Evolutionary conservation across 495 filamentous ascomycete species (phyloP).

Genomic region (Beverwykella pulmonaria): DNA sequence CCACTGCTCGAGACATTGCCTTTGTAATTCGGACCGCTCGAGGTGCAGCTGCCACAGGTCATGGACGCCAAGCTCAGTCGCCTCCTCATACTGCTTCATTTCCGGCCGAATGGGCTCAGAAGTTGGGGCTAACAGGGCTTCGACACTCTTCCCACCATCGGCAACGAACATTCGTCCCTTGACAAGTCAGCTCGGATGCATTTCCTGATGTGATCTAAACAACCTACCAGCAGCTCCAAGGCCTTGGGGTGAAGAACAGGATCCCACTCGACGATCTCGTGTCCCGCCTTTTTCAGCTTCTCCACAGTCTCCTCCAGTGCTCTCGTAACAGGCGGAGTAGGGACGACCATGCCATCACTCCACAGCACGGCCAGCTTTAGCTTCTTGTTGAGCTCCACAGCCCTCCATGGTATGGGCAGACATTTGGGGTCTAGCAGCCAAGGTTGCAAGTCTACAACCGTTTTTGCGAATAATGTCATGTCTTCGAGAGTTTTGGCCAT

Average conservation of each 20-base stretch:
- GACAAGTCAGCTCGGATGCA: background rate
- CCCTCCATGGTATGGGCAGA: slow-evolving; percentile 57
- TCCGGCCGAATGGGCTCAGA: slow-evolving; percentile 43
- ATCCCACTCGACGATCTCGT: slow-evolving; percentile 41
- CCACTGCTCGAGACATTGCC: slow-evolving; percentile 45
- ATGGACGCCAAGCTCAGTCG: slow-evolving; percentile 40
- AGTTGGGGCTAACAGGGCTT: slow-evolving; percentile 36
- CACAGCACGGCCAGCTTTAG: slow-evolving; percentile 36
- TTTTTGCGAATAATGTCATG: slow-evolving; percentile 55
- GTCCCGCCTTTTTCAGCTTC: slow-evolving; percentile 36
- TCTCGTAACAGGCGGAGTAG: slow-evolving; percentile 34
- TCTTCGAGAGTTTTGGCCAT: slow-evolving; percentile 55
- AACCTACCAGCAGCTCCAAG: slow-evolving; percentile 33
- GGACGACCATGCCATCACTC: slow-evolving; percentile 35
- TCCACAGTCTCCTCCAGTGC: slow-evolving; percentile 32
- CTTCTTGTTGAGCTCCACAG: slow-evolving; percentile 45
- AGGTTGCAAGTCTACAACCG: slow-evolving; percentile 52
- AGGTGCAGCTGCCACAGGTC: slow-evolving; percentile 46
- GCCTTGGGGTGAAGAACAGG: slow-evolving; percentile 33
- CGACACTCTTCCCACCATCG: slow-evolving; percentile 45
- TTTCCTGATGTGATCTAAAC: background rate
- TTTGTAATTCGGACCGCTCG: slow-evolving; percentile 42
- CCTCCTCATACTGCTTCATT: slow-evolving; percentile 39
- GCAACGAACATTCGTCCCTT: slow-evolving; percentile 43
- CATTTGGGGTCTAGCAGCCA: slow-evolving; percentile 52